phyloP scores from a whole-genome alignment of 1,284 basidiomycete species.

The Bondarzewia mesenterica region DNA sequence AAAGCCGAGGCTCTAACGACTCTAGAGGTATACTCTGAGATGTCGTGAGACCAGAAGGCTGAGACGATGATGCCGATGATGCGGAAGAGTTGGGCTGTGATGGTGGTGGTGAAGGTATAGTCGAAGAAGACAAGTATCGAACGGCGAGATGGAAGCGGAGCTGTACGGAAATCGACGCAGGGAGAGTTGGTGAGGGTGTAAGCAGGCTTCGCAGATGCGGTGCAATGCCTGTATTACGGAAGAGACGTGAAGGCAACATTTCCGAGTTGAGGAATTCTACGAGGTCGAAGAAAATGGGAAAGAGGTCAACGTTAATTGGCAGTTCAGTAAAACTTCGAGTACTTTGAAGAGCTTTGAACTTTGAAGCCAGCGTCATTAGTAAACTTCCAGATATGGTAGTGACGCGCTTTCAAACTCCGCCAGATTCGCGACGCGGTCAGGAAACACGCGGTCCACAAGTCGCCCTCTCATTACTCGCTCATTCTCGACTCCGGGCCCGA shows the following conservation, averaged over 20 bases:
- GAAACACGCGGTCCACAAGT: constrained; percentile 9
- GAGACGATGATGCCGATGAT: background rate
- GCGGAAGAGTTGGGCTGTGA: background rate
- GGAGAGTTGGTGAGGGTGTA: constrained; percentile 27
- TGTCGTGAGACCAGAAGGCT: constrained; percentile 17
- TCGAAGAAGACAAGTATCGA: constrained; percentile 6
- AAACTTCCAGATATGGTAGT: background rate
- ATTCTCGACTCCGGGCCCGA: constrained; percentile 5
- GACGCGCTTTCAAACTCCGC: constrained; percentile 37
- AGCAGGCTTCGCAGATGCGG: constrained; percentile 31
- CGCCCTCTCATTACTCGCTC: constrained; percentile 10
- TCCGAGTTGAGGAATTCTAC: no score
- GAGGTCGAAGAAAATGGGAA: no score
- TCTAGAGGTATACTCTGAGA: constrained; percentile 19
- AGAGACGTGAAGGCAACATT: constrained; percentile 37
- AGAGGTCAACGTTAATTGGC: no score
- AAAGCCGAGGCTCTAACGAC: constrained; percentile 46
- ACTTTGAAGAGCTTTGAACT: background rate
- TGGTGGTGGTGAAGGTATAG: constrained; percentile 2
- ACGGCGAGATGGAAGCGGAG: constrained; percentile 6
- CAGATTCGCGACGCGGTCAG: constrained; percentile 20
- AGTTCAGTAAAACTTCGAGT: no score
- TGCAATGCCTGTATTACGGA: constrained; percentile 31
- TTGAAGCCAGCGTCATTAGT: background rate
- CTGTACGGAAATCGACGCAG: constrained; percentile 19